Conservation (phyloP, 495 filamentous ascomycete species). For the Aspergillus panamensis region DNA sequence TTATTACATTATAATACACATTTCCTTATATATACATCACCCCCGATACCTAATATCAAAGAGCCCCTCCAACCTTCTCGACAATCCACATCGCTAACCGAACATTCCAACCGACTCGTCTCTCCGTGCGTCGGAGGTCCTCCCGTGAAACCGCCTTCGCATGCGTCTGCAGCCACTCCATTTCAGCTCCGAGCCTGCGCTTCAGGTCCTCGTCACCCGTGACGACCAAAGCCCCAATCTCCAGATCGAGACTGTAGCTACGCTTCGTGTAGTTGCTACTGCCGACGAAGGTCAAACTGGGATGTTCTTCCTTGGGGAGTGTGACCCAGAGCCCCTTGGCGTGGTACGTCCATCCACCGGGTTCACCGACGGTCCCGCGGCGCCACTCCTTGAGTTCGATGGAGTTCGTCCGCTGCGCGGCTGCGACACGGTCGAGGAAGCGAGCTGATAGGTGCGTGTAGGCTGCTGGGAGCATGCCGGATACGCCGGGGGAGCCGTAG, state of each 20-base stretch:
- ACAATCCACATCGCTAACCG: slow-evolving; percentile 90
- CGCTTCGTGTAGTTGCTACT: slow-evolving; percentile 95
- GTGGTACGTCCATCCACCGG: slow-evolving; percentile 93
- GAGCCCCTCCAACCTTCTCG: slow-evolving; percentile 63
- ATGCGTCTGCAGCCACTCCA: slow-evolving; percentile 69
- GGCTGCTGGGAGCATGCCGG: slow-evolving; percentile 82
- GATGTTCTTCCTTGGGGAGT: slow-evolving; percentile 54
- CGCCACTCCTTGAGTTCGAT: slow-evolving; percentile 89
- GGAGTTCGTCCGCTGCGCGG: slow-evolving; percentile 52
- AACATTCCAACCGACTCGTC: slow-evolving; percentile 81
- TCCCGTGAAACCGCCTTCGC: slow-evolving; percentile 62
- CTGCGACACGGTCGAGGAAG: slow-evolving; percentile 70
- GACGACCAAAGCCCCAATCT: slow-evolving; percentile 79
- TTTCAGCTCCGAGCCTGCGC: slow-evolving; percentile 69
- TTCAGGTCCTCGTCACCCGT: slow-evolving; percentile 75
- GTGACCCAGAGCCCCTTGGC: slow-evolving; percentile 96
- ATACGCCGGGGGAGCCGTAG: slow-evolving; percentile 82
- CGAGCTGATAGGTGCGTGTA: slow-evolving; percentile 83
- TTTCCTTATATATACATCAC: slow-evolving; percentile 9
- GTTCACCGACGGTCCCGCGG: slow-evolving; percentile 71
- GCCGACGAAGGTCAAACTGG: slow-evolving; percentile 79
- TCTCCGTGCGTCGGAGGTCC: slow-evolving; percentile 74
- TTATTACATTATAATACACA: neutral
- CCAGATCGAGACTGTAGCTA: slow-evolving; percentile 86
- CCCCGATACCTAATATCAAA: slow-evolving; percentile 34